Evolutionary conservation across 2,329 filamentous ascomycete species (phyloP).

Genomic region (Ophiocordyceps robertsii): DNA sequence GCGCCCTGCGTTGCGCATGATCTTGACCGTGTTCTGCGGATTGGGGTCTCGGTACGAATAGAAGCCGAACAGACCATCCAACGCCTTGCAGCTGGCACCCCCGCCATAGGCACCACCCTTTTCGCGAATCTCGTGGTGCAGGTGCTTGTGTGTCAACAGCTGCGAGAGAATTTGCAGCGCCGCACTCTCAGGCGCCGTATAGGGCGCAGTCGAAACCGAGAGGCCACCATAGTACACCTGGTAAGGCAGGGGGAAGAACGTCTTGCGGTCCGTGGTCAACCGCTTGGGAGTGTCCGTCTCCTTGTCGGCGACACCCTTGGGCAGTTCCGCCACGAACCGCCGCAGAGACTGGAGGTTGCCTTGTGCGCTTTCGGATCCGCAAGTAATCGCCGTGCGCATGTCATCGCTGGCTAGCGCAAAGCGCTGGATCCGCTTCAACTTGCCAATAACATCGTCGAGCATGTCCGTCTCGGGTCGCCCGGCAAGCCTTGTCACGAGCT

Average conservation of each 20-base stretch:
- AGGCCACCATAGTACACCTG: conserved; percentile 92
- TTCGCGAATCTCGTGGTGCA: conserved; percentile 95
- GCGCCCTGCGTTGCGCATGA: conserved; percentile 69
- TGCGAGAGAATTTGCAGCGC: conserved; percentile 81
- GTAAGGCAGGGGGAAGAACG: conserved; percentile 89
- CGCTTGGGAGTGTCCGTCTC: conserved; percentile 9
- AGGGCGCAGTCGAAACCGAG: conserved; percentile 71
- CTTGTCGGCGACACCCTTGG: neutral
- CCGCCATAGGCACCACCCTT: conserved; percentile 95
- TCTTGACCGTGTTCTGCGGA: conserved; percentile 71
- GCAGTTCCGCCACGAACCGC: conserved; percentile 45
- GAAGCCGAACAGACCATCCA: conserved; percentile 83
- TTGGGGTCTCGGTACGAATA: conserved; percentile 97
- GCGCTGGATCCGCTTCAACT: conserved; percentile 74
- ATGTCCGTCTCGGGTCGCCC: conserved; percentile 56
- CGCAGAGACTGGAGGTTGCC: conserved; percentile 59
- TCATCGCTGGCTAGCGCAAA: conserved; percentile 57
- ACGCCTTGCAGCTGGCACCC: conserved; percentile 66
- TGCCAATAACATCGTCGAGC: conserved; percentile 61
- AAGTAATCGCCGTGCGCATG: conserved; percentile 74
- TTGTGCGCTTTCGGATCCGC: conserved; percentile 57
- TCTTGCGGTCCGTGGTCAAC: conserved; percentile 45
- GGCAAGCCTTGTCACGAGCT: conserved; percentile 68
- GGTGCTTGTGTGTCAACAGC: conserved; percentile 86
- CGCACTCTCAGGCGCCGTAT: conserved; percentile 61